A percentile compares a stretch with the other conserved stretches of the same genome.
These are phyloP conservation scores for Fagus crenata DNA, from an alignment of 306 rosid genomes.

Conservation along the genomic window DNA sequence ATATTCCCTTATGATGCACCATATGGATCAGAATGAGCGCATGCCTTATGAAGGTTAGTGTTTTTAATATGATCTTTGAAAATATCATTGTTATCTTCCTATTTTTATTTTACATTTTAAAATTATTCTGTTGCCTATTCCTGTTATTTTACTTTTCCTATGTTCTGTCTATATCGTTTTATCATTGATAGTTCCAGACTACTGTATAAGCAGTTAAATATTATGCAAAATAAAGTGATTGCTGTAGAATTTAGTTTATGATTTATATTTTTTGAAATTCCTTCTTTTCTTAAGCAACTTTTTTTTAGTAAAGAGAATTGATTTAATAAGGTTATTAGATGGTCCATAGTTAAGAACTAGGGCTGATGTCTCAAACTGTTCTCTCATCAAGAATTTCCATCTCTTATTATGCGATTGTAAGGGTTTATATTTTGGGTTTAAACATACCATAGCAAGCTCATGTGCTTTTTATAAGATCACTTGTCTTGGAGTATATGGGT, in stretches of 20 bases:
- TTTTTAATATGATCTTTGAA: neutral
- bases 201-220: neutral
- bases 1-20: slow-evolving; percentile 54
- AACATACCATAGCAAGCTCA: neutral
- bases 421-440: neutral
- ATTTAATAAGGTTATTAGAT: neutral
- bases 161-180: neutral
- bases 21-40: slow-evolving; percentile 49
- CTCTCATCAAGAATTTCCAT: neutral
- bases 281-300: neutral
- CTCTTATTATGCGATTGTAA: neutral
- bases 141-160: neutral
- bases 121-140: slow-evolving; percentile 6
- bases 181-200: neutral
- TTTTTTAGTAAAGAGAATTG: neutral
- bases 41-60: slow-evolving; percentile 70
- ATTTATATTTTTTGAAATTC: neutral
- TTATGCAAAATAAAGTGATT: neutral
- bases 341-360: neutral
- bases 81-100: neutral
- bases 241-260: neutral
- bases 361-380: neutral
- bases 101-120: neutral
- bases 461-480: neutral
- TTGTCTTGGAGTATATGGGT: neutral